Conservation (phyloP, 179 eudicot genomes). For the Carnegiea gigantea region DNA sequence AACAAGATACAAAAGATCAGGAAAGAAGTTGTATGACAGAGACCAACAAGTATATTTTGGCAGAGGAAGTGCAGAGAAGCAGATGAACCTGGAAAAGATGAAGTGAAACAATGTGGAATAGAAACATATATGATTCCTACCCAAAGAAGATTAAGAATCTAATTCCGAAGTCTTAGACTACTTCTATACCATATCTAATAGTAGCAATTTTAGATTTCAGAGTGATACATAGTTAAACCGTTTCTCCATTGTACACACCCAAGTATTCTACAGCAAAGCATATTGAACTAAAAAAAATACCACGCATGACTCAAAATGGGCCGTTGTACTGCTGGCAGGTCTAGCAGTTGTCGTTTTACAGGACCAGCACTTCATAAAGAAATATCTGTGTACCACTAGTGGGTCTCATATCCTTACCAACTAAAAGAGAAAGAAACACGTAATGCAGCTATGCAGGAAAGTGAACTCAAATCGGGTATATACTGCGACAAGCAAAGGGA, state of each 20-base stretch:
- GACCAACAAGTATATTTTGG: no score
- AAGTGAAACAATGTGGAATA: background rate
- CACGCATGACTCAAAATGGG: background rate
- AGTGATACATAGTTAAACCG: background rate
- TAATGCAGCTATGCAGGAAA: no score
- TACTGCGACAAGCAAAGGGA: background rate
- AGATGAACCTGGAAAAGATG: background rate
- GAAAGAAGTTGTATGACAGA: background rate
- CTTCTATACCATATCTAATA: no score
- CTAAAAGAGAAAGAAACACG: no score
- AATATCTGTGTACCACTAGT: no score
- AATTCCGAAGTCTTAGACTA: background rate
- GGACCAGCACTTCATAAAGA: background rate
- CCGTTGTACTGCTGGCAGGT: background rate
- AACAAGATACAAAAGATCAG: slow-evolving; percentile 20
- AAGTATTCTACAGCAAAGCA: background rate
- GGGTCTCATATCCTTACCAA: no score
- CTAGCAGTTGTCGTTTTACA: background rate
- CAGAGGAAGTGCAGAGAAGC: background rate
- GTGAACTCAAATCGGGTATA: no score
- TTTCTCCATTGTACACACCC: background rate
- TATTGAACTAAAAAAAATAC: background rate
- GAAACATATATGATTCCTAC: background rate
- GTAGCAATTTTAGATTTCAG: background rate
- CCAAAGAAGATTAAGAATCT: background rate